A percentile compares a stretch with the other conserved stretches of the same genome.
These are phyloP conservation scores for Abrus pulchellus DNA, from an alignment of 306 rosid species.

Conservation along the genomic window DNA sequence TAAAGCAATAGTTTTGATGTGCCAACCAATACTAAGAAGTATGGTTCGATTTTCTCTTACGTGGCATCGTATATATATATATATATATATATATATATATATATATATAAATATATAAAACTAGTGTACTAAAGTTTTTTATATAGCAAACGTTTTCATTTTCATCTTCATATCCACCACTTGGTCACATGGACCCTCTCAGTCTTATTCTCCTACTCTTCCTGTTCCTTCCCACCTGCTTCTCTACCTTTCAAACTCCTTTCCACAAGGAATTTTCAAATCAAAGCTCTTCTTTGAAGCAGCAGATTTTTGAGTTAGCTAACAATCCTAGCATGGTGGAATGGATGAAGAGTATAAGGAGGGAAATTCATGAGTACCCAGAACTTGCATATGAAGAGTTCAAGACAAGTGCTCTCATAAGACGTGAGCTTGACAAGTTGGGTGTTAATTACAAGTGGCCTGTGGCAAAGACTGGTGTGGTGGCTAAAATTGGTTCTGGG, in stretches of 20 bases:
- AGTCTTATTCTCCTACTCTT: constrained; percentile 39
- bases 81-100: constrained; percentile 35
- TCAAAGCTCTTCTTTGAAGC: constrained; percentile 44
- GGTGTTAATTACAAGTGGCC: constrained; percentile 84
- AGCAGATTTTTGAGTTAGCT: constrained; percentile 63
- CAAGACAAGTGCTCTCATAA: constrained; percentile 71
- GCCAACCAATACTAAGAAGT: constrained; percentile 18
- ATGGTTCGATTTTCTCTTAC: background rate
- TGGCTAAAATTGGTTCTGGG: constrained; percentile 84
- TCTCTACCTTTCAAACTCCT: constrained; percentile 47
- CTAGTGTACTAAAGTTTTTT: background rate
- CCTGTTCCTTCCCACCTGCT: constrained; percentile 42
- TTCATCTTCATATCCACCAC: constrained; percentile 23
- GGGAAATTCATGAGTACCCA: constrained; percentile 85
- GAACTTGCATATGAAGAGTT: constrained; percentile 84
- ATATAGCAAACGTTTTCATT: background rate
- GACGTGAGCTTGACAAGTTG: constrained; percentile 71
- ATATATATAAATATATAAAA: too few species aligned
- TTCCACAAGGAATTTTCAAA: constrained; percentile 15
- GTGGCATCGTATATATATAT: constrained; percentile 3
- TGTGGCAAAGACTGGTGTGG: constrained; percentile 80
- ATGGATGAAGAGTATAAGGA: constrained; percentile 80
- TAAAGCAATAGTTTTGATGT: constrained; percentile 12
- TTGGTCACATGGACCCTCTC: constrained; percentile 38
- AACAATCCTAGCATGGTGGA: constrained; percentile 55